Evolutionary conservation across 345 rosid species (phyloP).

Genomic region (Gossypium thurberi): DNA sequence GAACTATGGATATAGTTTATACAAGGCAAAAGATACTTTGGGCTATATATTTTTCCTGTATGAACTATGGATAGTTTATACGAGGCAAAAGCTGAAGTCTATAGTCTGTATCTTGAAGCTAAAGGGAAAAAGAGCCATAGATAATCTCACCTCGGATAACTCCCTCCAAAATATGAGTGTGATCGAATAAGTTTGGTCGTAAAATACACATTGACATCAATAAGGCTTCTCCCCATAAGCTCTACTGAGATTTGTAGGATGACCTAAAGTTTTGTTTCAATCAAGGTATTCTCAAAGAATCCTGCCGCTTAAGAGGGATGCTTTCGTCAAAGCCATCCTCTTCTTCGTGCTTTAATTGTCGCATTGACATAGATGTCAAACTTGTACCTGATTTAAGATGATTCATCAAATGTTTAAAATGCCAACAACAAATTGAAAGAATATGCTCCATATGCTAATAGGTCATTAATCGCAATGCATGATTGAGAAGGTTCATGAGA

Average conservation of each 20-base stretch:
- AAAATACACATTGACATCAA: conserved; percentile 17
- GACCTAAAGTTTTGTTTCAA: conserved; percentile 8
- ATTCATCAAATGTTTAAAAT: not conserved
- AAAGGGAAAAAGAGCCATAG: not conserved
- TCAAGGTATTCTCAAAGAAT: conserved; percentile 23
- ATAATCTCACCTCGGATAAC: conserved; percentile 10
- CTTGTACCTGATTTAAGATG: conserved; percentile 18
- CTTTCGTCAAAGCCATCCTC: conserved; percentile 37
- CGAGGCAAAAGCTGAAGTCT: conserved; percentile 5
- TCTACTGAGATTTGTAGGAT: conserved; percentile 4
- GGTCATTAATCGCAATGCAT: not conserved
- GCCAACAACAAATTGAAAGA: not conserved
- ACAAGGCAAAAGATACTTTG: conserved; percentile 24
- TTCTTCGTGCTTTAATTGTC: conserved; percentile 35
- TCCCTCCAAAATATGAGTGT: conserved; percentile 7
- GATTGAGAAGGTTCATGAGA: not conserved
- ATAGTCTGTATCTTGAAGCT: conserved; percentile 8
- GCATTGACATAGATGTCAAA: conserved; percentile 29
- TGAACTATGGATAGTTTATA: conserved; percentile 21
- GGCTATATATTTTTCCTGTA: conserved; percentile 2
- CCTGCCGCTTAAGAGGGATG: conserved; percentile 44
- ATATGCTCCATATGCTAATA: not conserved
- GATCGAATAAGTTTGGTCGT: not conserved
- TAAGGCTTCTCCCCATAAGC: conserved; percentile 11
- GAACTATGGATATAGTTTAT: not conserved